Evolutionary conservation across 2,329 filamentous ascomycete genomes (phyloP), one percentile per base, ranked within the genome.

Genomic region (Diaporthe capsici): DNA sequence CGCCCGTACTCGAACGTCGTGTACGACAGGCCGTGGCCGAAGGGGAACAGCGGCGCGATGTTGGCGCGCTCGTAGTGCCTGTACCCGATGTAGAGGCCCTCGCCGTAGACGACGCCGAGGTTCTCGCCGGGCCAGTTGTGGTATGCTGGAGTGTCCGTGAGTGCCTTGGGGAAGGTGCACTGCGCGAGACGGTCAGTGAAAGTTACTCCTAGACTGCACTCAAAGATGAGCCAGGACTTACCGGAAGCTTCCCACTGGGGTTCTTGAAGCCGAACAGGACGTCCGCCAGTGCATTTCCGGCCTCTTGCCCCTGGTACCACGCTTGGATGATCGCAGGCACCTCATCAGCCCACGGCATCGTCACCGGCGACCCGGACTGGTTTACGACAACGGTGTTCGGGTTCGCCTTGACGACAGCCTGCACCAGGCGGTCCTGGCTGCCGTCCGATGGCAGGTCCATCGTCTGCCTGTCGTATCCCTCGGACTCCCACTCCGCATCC

Each of bases 71-170:
- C 93, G 82, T 94, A 95, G 83, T 94, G 92, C 25, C 91, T 86
- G 83, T 95, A 95, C 3, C 94, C 94, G 73, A 95, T 90, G 83
- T 92, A 94, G 17, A 95, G 84, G 20, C 92, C 93, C 82, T 95
- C 94, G 71, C 92, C 92, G 80, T 95, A 95, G 1, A 92, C 82
- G 0, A 93, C 92, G 78, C 91, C 88, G 65, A 90, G 83, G 81
- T 94, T 92, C 84, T 94, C 93, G 70, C 92, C 92, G 0, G 92
- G 92, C 90, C 92, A 95, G 82, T 93, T 94, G 82, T 92, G 89
- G 84, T 90, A 94, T 0, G 93, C 91, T 1, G 93, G 93, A 39
- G 93, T 92, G 79, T 94, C 92, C 80, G 93, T 87, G 39, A 92
- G 85, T 12, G 87, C 84, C 65, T 84, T 88, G 4, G 94, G 93